These are phyloP conservation scores for Primulina eburnea DNA, from an alignment of 257 asterid species.

Conservation along the genomic window DNA sequence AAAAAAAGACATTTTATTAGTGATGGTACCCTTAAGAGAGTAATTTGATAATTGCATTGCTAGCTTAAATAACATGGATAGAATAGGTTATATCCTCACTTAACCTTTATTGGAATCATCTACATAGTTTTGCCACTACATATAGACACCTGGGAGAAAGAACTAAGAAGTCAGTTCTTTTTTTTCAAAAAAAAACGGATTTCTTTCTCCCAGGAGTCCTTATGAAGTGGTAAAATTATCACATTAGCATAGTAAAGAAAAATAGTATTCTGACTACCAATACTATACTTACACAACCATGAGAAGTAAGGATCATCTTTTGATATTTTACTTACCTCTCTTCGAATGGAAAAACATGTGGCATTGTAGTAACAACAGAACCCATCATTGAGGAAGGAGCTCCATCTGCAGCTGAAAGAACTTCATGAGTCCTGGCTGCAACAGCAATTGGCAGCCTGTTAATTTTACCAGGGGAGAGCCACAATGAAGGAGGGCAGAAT, in stretches of 20 bases:
- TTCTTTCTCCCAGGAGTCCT: too few species aligned
- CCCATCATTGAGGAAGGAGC: conserved; percentile 47
- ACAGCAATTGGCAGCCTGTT: conserved; percentile 86
- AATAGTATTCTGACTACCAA: background rate
- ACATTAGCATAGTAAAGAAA: too few species aligned
- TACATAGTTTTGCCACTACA: too few species aligned
- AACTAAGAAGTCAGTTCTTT: too few species aligned
- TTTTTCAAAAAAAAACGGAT: too few species aligned
- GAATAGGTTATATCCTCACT: too few species aligned
- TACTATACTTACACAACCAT: background rate
- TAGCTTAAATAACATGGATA: too few species aligned
- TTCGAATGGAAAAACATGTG: conserved; percentile 92
- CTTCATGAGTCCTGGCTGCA: conserved; percentile 91
- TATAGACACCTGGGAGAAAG: too few species aligned
- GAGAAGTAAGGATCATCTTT: conserved; percentile 17
- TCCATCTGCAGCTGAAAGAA: conserved; percentile 51
- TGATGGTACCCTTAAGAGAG: too few species aligned
- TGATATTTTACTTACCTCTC: conserved; percentile 58
- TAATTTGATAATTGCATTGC: too few species aligned
- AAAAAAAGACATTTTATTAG: background rate
- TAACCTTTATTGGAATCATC: too few species aligned
- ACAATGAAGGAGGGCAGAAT: conserved; percentile 81
- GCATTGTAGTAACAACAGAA: conserved; percentile 78
- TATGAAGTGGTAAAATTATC: too few species aligned
- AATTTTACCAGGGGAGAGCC: conserved; percentile 91